Percentiles rank a stretch among this genome's conserved stretches.
Evolutionary conservation across 345 rosid species (phyloP).

Genomic region (Syzygium aromaticum): DNA sequence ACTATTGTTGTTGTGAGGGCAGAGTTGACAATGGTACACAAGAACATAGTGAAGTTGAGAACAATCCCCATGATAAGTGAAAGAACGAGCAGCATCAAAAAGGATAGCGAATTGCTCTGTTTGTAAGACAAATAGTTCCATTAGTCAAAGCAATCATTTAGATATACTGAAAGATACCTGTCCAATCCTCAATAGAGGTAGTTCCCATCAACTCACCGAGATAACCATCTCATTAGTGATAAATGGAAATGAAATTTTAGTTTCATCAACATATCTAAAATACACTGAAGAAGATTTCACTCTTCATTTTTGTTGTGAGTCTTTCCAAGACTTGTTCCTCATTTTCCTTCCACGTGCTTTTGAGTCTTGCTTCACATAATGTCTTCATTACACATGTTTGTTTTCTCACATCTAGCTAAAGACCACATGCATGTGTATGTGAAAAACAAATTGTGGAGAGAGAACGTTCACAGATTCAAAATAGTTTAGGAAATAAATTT

Average conservation of each 20-base stretch:
- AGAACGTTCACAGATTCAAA: not conserved
- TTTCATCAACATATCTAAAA: not conserved
- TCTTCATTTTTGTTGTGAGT: not conserved
- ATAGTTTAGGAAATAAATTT: not conserved
- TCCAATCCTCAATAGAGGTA: not conserved
- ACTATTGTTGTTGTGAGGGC: conserved; percentile 96
- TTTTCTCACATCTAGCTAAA: not conserved
- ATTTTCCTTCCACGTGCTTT: not conserved
- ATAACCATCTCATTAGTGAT: not conserved
- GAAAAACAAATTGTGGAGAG: not conserved
- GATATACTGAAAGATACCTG: not conserved
- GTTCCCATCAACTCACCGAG: not conserved
- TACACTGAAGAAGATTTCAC: not conserved
- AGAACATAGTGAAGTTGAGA: conserved; percentile 95
- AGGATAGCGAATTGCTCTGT: conserved; percentile 75
- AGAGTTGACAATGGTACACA: conserved; percentile 94
- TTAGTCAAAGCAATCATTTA: not conserved
- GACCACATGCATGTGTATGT: not conserved
- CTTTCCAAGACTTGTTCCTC: not conserved
- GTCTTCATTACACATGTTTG: not conserved
- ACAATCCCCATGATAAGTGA: conserved; percentile 90
- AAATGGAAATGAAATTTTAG: not conserved
- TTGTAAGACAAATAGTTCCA: not conserved
- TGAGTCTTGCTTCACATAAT: not conserved
- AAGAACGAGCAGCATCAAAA: conserved; percentile 51